These are phyloP conservation scores for Knoxdaviesia proteae DNA, from an alignment of 2,329 filamentous ascomycete genomes.

Conservation along the genomic window DNA sequence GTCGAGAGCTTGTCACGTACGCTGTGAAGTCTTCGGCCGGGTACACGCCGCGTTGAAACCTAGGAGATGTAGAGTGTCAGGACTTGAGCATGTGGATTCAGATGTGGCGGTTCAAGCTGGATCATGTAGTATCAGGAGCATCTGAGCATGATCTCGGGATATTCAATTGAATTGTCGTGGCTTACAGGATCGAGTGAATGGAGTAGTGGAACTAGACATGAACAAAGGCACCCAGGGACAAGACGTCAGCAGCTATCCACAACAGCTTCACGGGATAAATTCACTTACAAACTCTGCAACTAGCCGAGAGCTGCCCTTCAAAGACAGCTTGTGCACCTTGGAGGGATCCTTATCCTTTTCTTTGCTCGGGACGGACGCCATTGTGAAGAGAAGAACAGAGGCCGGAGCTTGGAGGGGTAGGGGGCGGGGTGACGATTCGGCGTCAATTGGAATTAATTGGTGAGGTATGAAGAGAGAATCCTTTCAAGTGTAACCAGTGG, in stretches of 20 bases:
- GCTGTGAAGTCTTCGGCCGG: slow-evolving; percentile 92
- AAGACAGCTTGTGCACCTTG: slow-evolving; percentile 83
- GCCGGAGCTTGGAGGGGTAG: too few species aligned
- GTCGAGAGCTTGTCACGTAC: slow-evolving; percentile 24
- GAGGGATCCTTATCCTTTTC: slow-evolving; percentile 44
- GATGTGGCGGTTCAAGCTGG: neutral
- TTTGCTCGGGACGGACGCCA: neutral
- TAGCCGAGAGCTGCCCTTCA: slow-evolving; percentile 67
- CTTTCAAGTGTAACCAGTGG: too few species aligned
- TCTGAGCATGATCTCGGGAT: neutral
- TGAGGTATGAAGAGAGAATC: too few species aligned
- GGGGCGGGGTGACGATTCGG: too few species aligned
- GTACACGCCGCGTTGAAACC: slow-evolving; percentile 71
- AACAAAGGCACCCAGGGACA: neutral
- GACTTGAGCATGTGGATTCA: neutral
- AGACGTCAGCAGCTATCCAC: neutral
- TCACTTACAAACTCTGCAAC: slow-evolving; percentile 81
- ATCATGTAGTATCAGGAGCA: neutral
- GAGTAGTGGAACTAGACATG: slow-evolving; percentile 74
- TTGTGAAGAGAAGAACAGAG: too few species aligned
- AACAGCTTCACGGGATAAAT: slow-evolving; percentile 24
- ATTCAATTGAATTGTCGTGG: neutral
- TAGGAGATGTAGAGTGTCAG: slow-evolving; percentile 13
- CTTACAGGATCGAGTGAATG: slow-evolving; percentile 86
- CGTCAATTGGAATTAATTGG: too few species aligned